Conservation (phyloP, 352 stramenopile genomes). For the Blastocystis sp. region DNA sequence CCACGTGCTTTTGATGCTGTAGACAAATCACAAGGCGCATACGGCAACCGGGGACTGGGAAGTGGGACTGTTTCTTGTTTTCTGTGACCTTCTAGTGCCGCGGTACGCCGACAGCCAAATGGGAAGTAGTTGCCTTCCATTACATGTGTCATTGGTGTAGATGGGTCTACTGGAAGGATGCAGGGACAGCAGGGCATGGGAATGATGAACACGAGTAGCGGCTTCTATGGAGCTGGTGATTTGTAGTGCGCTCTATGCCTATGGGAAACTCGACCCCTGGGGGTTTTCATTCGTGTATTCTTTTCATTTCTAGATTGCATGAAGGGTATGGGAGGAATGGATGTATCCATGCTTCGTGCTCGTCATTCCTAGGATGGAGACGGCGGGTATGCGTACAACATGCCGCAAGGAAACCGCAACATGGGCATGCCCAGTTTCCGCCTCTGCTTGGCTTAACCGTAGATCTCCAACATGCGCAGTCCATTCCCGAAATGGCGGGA, state of each 20-base stretch:
- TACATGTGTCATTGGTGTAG: constrained; percentile 4
- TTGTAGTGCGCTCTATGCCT: background rate
- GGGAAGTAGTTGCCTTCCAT: constrained; percentile 6
- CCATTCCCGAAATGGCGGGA: background rate
- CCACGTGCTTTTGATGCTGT: background rate
- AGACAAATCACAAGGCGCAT: background rate
- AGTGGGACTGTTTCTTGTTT: background rate
- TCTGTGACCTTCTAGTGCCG: background rate
- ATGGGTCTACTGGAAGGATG: background rate
- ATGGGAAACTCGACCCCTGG: background rate
- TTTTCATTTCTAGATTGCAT: constrained; percentile 41
- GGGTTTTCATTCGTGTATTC: background rate
- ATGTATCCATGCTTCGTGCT: background rate
- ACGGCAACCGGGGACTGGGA: background rate
- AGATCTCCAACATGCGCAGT: background rate
- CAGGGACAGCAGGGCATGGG: constrained; percentile 15
- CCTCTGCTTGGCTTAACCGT: background rate
- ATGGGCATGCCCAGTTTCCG: background rate
- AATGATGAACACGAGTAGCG: background rate
- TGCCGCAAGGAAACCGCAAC: background rate
- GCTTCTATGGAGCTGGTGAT: background rate
- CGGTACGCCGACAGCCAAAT: constrained; percentile 1
- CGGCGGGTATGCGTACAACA: constrained; percentile 12
- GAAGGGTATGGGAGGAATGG: background rate
- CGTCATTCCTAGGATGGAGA: constrained; percentile 29